Evolutionary conservation across 768 basidiomycete genomes (phyloP).

Genomic region (Lactarius sp.): DNA sequence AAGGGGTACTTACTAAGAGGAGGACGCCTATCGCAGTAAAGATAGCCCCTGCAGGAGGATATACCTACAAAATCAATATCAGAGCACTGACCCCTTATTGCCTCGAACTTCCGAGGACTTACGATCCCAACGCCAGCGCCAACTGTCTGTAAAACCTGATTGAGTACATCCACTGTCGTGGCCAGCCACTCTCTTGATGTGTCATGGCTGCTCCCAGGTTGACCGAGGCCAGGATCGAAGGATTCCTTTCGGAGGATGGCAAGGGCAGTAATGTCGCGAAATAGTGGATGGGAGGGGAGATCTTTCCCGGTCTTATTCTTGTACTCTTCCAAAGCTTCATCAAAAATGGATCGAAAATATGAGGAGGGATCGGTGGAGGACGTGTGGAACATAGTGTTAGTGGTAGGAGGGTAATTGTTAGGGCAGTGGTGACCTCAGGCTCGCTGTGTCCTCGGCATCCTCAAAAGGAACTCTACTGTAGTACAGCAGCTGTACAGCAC

Average conservation of each 20-base stretch:
- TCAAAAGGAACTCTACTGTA: no score
- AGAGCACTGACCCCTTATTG: background rate
- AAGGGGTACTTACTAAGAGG: background rate
- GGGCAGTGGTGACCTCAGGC: no score
- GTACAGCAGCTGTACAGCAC: no score
- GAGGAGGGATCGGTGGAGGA: no score
- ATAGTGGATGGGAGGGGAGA: background rate
- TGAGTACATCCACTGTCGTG: background rate
- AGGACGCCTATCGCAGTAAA: background rate
- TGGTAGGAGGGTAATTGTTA: no score
- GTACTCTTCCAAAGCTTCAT: background rate
- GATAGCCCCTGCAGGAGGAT: constrained; percentile 1
- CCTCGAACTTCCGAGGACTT: background rate
- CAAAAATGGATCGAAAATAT: background rate
- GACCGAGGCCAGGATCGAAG: background rate
- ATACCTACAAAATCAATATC: background rate
- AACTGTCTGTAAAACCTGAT: background rate
- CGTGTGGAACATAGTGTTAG: background rate
- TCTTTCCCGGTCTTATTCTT: constrained; percentile 1
- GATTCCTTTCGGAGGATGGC: background rate
- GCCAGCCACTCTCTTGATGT: background rate
- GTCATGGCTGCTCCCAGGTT: no score
- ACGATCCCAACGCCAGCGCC: background rate
- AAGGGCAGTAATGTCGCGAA: background rate
- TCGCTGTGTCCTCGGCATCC: no score